These are phyloP conservation scores for Paxillus involutus DNA, from an alignment of 768 basidiomycete genomes.

Conservation along the genomic window DNA sequence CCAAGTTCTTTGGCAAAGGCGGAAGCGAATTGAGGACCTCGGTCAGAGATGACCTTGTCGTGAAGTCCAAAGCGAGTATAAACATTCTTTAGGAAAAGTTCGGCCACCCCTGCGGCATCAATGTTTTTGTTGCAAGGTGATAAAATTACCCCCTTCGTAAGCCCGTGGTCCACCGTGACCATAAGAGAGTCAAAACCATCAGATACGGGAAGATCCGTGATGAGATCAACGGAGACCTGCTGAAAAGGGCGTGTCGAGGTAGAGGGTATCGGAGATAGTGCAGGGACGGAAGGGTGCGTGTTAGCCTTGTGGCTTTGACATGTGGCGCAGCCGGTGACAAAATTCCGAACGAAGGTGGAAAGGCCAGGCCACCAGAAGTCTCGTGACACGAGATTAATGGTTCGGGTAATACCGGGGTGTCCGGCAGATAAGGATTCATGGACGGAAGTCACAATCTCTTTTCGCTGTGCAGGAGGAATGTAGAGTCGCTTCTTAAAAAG, in stretches of 20 bases:
- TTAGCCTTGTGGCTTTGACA: slow-evolving; percentile 14
- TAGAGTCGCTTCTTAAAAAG: too few species aligned
- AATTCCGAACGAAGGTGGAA: not conserved
- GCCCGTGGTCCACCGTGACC: not conserved
- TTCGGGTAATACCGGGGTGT: not conserved
- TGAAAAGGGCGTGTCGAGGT: not conserved
- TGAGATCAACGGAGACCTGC: not conserved
- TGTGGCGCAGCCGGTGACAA: not conserved
- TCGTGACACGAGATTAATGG: not conserved
- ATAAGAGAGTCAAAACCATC: too few species aligned
- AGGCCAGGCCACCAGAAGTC: slow-evolving; percentile 5
- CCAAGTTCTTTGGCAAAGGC: too few species aligned
- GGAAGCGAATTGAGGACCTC: too few species aligned
- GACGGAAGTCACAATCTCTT: too few species aligned
- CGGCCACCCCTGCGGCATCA: not conserved
- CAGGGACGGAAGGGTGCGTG: not conserved
- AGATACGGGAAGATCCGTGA: not conserved
- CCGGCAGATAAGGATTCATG: too few species aligned
- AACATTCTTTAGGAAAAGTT: too few species aligned
- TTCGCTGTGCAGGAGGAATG: too few species aligned
- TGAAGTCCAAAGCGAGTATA: too few species aligned
- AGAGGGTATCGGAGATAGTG: not conserved
- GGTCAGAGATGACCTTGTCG: too few species aligned
- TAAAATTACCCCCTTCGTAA: not conserved
- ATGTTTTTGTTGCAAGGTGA: not conserved